Evolutionary conservation across 106 monocot genomes (phyloP), one percentile per base, ranked within the genome.

Genomic region (Phalaenopsis equestris): DNA sequence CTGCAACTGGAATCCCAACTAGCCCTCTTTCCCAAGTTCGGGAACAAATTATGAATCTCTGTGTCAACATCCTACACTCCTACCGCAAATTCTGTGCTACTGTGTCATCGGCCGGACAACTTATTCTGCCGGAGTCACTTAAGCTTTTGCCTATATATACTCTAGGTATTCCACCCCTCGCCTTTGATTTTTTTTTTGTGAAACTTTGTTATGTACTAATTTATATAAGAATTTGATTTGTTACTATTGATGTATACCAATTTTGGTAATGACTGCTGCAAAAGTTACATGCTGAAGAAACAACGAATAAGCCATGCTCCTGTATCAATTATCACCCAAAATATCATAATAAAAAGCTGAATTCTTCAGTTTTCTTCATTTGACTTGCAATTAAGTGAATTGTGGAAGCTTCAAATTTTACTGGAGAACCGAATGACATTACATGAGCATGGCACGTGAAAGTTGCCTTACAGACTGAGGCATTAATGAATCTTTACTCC

Each of bases 11-110:
- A 45, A 89, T 99, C 70, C 90, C 91, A 39, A 79, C 48, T 8
- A 84, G 79, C 45, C 87, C 94, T 82, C 92, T 93, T 83, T 19
- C 88, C 79, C 94, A 91, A 79, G 87, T 93, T 42, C 89, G 91
- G 41, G 98, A 99, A 45, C 92, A 94, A 73, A 83, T 93, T 46
- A 91, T 82, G 17, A 95, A 88, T 61, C 85, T 91, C 37, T 99
- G 94, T 81, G 89, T 99, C 84, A 93, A 81, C 81, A 94, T 94
- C 57, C 81, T 99, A 1, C 92, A 93, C 52, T 84, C 93, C 1
- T 99, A 99, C 75, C 90, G 98, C 42, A 99, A 93, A 86, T 92
- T 84, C 78, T 99, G 98, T 79, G 94, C 98, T 39, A 93, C 98
- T 75, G 94, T 94, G 36, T 94, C 92, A 65, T 93, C 98, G 56